Evolutionary conservation across 2,329 filamentous ascomycete species (phyloP).

Genomic region (Alternaria rosae): DNA sequence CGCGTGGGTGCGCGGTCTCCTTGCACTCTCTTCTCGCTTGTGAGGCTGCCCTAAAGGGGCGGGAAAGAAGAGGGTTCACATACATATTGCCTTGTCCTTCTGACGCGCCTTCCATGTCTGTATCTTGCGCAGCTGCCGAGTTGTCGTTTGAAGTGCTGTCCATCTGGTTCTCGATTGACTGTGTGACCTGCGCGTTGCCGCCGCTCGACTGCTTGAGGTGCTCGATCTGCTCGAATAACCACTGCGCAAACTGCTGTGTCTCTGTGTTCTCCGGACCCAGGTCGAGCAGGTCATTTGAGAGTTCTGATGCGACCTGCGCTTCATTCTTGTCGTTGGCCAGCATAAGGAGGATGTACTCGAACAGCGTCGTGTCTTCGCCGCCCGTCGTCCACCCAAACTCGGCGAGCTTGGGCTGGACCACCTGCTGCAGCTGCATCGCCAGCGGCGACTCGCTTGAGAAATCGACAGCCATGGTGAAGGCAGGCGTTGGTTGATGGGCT

Average conservation of each 20-base stretch:
- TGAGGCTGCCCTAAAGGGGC: neutral
- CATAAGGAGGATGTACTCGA: slow-evolving; percentile 98
- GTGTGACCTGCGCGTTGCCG: slow-evolving; percentile 37
- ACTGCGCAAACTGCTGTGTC: slow-evolving; percentile 83
- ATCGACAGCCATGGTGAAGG: slow-evolving; percentile 73
- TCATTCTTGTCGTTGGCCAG: slow-evolving; percentile 93
- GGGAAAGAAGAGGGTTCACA: slow-evolving; percentile 25
- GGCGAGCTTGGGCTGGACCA: slow-evolving; percentile 88
- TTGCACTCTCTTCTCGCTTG: neutral
- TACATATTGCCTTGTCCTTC: slow-evolving; percentile 56
- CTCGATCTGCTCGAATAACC: slow-evolving; percentile 91
- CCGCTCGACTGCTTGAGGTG: slow-evolving; percentile 69
- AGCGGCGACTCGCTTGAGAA: slow-evolving; percentile 80
- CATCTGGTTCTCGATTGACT: slow-evolving; percentile 31
- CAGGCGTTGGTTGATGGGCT: slow-evolving; percentile 15
- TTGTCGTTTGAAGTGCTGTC: slow-evolving; percentile 36
- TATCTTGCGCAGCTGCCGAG: slow-evolving; percentile 60
- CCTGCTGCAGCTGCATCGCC: slow-evolving; percentile 80
- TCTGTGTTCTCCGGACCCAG: slow-evolving; percentile 83
- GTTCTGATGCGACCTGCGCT: slow-evolving; percentile 85
- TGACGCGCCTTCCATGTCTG: slow-evolving; percentile 72
- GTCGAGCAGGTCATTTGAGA: slow-evolving; percentile 85
- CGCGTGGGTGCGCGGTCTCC: neutral
- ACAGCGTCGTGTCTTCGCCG: slow-evolving; percentile 80
- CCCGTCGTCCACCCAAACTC: slow-evolving; percentile 92